Conservation (phyloP, 2,329 filamentous ascomycete species). For the Plectosphaerella sp. region DNA sequence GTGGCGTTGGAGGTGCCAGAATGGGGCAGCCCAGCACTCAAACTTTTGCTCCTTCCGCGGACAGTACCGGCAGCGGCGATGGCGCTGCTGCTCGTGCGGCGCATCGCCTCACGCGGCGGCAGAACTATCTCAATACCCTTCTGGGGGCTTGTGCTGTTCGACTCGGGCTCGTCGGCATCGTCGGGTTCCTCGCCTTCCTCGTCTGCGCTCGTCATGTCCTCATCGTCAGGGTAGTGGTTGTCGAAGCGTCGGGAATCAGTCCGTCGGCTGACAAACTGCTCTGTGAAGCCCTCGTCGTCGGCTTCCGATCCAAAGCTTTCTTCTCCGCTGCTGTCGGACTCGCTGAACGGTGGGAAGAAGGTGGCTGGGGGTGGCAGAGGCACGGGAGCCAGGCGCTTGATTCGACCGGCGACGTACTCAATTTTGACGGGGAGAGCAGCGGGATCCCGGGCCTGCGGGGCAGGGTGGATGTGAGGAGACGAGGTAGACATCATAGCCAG, state of each 20-base stretch:
- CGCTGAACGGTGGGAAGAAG: conserved; percentile 45
- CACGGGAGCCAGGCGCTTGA: conserved; percentile 40
- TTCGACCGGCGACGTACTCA: conserved; percentile 37
- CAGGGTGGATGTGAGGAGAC: conserved; percentile 20
- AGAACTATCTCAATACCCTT: conserved; percentile 9
- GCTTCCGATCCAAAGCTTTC: conserved; percentile 22
- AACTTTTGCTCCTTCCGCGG: conserved; percentile 24
- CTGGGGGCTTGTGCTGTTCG: background rate
- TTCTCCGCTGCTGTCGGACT: conserved; percentile 26
- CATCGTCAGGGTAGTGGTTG: conserved; percentile 31
- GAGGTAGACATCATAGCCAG: conserved; percentile 36
- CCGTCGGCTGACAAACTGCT: conserved; percentile 24
- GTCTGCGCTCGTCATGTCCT: conserved; percentile 34
- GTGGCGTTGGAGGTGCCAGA: conserved; percentile 34
- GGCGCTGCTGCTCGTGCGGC: conserved; percentile 19
- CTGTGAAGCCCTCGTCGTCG: conserved; percentile 23
- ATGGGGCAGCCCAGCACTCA: conserved; percentile 19
- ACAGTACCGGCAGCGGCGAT: conserved; percentile 25
- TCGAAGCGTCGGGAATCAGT: conserved; percentile 34
- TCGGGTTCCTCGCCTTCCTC: conserved; percentile 19
- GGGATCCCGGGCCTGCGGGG: conserved; percentile 1
- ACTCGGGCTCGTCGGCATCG: conserved; percentile 10
- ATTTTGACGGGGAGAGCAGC: conserved; percentile 27
- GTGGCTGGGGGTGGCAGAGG: conserved; percentile 48
- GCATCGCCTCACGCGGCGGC: conserved; percentile 16